A percentile compares a stretch with the other conserved stretches of the same genome.
Conservation (phyloP, 768 basidiomycete genomes). For the Ramaria rubella region DNA sequence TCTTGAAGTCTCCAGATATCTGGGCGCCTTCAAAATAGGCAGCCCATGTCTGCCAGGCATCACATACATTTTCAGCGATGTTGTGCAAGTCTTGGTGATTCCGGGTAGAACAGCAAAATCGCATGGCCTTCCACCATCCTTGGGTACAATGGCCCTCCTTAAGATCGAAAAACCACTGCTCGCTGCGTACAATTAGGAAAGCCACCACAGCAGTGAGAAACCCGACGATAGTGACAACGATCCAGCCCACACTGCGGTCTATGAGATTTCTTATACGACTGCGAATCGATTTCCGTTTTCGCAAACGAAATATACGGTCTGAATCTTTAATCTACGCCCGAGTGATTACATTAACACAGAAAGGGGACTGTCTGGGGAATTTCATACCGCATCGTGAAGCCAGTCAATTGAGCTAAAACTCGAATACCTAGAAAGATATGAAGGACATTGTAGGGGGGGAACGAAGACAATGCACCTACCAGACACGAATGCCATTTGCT, state of each 20-base stretch:
- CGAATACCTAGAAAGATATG: conserved; percentile 39
- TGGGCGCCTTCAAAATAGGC: conserved; percentile 38
- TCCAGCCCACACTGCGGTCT: conserved; percentile 82
- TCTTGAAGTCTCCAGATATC: conserved; percentile 28
- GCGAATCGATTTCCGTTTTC: conserved; percentile 62
- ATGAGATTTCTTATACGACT: conserved; percentile 54
- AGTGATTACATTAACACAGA: conserved; percentile 13
- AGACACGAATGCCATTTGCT: conserved; percentile 83
- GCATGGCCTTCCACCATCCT: conserved; percentile 65
- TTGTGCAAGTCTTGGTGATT: neutral
- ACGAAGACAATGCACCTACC: conserved; percentile 27
- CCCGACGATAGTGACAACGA: conserved; percentile 84
- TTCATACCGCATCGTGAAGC: conserved; percentile 75
- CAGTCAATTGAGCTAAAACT: conserved; percentile 91
- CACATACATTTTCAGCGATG: conserved; percentile 36
- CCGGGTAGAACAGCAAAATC: conserved; percentile 83
- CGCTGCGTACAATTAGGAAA: conserved; percentile 77
- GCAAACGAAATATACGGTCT: conserved; percentile 65
- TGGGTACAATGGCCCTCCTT: conserved; percentile 84
- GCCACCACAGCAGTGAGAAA: conserved; percentile 81
- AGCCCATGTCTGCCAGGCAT: conserved; percentile 73
- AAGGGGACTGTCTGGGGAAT: conserved; percentile 12
- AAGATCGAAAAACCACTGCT: conserved; percentile 85
- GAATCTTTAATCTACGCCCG: conserved; percentile 73
- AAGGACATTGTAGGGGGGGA: neutral